phyloP scores from a whole-genome alignment of 73 alveolate genomes.

The Tetrahymena malaccensis region DNA sequence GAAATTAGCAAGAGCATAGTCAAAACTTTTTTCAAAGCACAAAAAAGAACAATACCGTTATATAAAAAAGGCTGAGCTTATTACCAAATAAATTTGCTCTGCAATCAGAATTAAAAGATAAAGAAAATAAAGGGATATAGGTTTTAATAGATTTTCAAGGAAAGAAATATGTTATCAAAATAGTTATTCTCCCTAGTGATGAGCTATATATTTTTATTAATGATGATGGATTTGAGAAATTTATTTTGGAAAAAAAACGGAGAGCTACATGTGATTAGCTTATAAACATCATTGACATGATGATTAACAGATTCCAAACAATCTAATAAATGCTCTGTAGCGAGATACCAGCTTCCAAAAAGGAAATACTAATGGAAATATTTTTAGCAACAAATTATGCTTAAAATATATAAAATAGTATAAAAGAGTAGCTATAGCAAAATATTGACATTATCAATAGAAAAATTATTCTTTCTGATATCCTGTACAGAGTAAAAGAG shows the following conservation, averaged over 20 bases:
- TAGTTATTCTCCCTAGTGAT: not conserved
- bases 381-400: not conserved
- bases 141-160: not conserved
- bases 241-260: not conserved
- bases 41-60: not conserved
- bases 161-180: not conserved
- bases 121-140: not conserved
- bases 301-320: not conserved
- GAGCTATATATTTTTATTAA: not conserved
- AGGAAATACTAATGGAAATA: not conserved
- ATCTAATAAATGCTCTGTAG: not conserved
- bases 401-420: not conserved
- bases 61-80: not conserved
- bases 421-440: not conserved
- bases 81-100: not conserved
- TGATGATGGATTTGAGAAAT: not conserved
- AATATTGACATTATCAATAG: not conserved
- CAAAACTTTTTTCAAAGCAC: not conserved
- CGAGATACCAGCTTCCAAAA: not conserved
- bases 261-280: not conserved
- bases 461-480: not conserved
- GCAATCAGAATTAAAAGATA: not conserved
- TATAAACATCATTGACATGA: not conserved
- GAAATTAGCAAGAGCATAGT: not conserved
- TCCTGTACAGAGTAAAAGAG: not conserved